Evolutionary conservation across 23 red algal genomes (phyloP).

Genomic region (Gracilaria domingensis): DNA sequence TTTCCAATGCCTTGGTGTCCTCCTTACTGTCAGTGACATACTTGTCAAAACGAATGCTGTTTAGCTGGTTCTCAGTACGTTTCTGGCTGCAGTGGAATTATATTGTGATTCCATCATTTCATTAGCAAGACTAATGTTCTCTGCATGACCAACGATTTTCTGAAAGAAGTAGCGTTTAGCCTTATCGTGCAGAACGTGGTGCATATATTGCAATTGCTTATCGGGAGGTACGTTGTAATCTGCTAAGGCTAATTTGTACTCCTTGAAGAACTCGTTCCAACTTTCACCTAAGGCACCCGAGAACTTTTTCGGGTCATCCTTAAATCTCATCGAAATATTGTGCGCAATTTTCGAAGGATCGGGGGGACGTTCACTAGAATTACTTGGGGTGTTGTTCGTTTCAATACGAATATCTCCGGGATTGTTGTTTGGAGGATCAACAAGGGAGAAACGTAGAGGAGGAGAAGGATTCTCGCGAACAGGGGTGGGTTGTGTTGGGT

Average conservation of each 20-base stretch:
- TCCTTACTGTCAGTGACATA: too few relatives aligned
- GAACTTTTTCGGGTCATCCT: conserved; percentile 22
- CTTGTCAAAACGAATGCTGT: too few relatives aligned
- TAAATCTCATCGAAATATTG: conserved; percentile 40
- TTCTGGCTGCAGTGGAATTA: background rate
- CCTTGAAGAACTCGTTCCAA: conserved; percentile 3
- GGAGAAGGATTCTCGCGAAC: too few relatives aligned
- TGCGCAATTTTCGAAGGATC: conserved; percentile 1
- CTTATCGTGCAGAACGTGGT: background rate
- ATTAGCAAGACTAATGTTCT: background rate
- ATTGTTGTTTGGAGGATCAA: too few relatives aligned
- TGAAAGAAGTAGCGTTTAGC: background rate
- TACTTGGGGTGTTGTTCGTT: too few relatives aligned
- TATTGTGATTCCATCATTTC: conserved; percentile 1
- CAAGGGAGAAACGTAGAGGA: too few relatives aligned
- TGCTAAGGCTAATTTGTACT: conserved; percentile 15
- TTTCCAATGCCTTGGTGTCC: too few relatives aligned
- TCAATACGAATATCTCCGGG: too few relatives aligned
- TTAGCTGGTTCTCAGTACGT: too few relatives aligned
- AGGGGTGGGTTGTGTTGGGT: too few relatives aligned
- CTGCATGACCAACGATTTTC: background rate
- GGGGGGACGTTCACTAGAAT: too few relatives aligned
- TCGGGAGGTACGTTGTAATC: background rate
- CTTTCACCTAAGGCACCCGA: background rate
- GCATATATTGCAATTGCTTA: background rate